phyloP scores from a whole-genome alignment of 257 asterid species.

The Pogostemon cablin region DNA sequence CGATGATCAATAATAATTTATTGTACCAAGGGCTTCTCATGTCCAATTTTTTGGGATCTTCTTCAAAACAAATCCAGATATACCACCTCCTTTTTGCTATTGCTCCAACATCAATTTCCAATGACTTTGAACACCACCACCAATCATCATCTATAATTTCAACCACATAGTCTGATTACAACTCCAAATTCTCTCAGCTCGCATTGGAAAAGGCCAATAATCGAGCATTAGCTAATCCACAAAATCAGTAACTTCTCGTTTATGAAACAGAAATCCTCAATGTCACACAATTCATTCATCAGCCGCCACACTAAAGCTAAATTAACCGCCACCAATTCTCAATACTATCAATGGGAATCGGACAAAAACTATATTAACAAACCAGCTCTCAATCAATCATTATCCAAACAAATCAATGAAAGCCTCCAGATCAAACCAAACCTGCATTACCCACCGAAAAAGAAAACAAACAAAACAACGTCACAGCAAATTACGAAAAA shows the following conservation, averaged over 20 bases:
- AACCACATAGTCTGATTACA: constrained; percentile 38
- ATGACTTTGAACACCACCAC: constrained; percentile 38
- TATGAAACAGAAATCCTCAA: constrained; percentile 32
- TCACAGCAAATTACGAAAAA: constrained; percentile 26
- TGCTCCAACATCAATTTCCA: constrained; percentile 52
- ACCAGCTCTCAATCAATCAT: constrained; percentile 29
- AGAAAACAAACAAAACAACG: constrained; percentile 29
- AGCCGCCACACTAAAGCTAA: constrained; percentile 38
- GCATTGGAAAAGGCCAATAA: constrained; percentile 43
- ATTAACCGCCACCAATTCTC: constrained; percentile 33
- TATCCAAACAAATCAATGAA: constrained; percentile 33
- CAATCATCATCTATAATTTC: constrained; percentile 53
- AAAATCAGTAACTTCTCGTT: constrained; percentile 30
- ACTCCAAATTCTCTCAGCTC: constrained; percentile 48
- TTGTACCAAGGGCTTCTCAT: constrained; percentile 92
- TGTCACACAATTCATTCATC: constrained; percentile 25
- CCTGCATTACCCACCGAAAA: constrained; percentile 55
- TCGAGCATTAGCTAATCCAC: constrained; percentile 35
- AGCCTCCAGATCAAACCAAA: constrained; percentile 53
- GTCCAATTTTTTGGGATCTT: constrained; percentile 52
- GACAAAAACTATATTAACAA: constrained; percentile 12
- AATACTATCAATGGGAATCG: constrained; percentile 33
- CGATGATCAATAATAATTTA: constrained; percentile 54
- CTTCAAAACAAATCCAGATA: constrained; percentile 26
- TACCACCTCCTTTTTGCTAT: constrained; percentile 35